These are phyloP conservation scores for Gossypium anomalum DNA, from an alignment of 345 rosid species.

Conservation along the genomic window DNA sequence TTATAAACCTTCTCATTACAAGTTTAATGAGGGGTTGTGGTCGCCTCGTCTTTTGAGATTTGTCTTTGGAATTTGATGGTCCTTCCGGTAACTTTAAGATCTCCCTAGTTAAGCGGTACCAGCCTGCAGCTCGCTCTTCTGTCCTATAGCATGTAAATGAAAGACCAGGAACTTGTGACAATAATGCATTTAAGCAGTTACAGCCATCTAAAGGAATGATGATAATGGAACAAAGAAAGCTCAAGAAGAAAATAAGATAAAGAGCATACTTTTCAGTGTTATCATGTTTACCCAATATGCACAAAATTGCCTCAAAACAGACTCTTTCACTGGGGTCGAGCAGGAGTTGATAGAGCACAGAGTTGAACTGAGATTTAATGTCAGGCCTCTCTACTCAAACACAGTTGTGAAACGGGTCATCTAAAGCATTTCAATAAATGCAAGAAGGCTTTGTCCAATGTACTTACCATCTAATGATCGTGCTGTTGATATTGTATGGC, in stretches of 20 bases:
- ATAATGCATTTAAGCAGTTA: not conserved
- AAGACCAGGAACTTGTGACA: not conserved
- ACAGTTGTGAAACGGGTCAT: slow-evolving; percentile 24
- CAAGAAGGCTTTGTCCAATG: slow-evolving; percentile 16
- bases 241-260: slow-evolving; percentile 6
- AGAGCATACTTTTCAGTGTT: slow-evolving; percentile 62
- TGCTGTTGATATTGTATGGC: slow-evolving; percentile 84
- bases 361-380: slow-evolving; percentile 87
- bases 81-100: slow-evolving; percentile 94
- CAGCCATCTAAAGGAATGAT: slow-evolving; percentile 1
- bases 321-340: slow-evolving; percentile 99
- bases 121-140: slow-evolving; percentile 96
- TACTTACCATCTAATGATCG: slow-evolving; percentile 88
- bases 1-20: slow-evolving; percentile 88
- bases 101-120: slow-evolving; percentile 98
- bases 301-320: slow-evolving; percentile 94
- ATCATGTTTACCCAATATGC: slow-evolving; percentile 82
- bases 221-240: not conserved
- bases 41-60: slow-evolving; percentile 82
- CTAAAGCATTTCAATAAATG: slow-evolving; percentile 14
- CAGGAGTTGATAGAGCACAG: slow-evolving; percentile 89
- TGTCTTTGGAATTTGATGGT: slow-evolving; percentile 75
- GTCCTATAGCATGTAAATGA: slow-evolving; percentile 41
- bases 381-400: slow-evolving; percentile 75
- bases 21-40: slow-evolving; percentile 95